These are phyloP conservation scores for Symbiodinium pilosum DNA, from an alignment of 73 alveolate genomes.

Conservation along the genomic window DNA sequence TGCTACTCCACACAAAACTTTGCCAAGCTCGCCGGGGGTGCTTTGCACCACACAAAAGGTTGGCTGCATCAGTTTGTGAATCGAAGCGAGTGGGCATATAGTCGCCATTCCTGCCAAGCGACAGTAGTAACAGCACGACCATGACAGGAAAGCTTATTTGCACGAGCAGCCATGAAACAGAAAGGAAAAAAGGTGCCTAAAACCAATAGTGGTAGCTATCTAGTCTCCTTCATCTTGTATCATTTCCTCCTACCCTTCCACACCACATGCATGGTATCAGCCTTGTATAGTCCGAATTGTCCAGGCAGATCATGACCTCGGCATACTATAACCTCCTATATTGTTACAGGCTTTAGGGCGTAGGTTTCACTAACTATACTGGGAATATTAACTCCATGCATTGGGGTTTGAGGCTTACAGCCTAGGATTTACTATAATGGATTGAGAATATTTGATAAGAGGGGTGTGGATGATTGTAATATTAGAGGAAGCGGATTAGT, in stretches of 20 bases:
- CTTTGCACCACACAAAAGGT: conserved; percentile 97
- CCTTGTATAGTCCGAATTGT: conserved; percentile 97
- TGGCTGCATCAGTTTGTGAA: conserved; percentile 97
- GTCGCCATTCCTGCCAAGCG: conserved; percentile 97
- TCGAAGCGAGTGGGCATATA: conserved; percentile 96
- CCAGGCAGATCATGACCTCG: conserved; percentile 95
- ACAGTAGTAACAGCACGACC: neutral
- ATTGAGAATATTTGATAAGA: too few relatives aligned
- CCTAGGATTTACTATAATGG: too few relatives aligned
- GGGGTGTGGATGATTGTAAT: too few relatives aligned
- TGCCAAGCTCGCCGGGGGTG: neutral
- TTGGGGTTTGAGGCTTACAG: too few relatives aligned
- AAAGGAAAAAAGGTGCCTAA: neutral
- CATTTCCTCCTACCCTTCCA: too few relatives aligned
- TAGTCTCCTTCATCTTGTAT: too few relatives aligned
- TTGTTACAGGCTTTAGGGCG: neutral
- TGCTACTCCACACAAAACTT: too few relatives aligned
- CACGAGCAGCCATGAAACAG: neutral
- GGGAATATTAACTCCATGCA: too few relatives aligned
- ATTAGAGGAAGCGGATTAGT: too few relatives aligned
- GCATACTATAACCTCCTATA: neutral
- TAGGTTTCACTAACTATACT: too few relatives aligned
- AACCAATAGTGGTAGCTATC: neutral
- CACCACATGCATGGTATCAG: too few relatives aligned
- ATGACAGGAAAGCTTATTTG: neutral